phyloP scores from a whole-genome alignment of 345 rosid genomes.

The Anacardium occidentale region DNA sequence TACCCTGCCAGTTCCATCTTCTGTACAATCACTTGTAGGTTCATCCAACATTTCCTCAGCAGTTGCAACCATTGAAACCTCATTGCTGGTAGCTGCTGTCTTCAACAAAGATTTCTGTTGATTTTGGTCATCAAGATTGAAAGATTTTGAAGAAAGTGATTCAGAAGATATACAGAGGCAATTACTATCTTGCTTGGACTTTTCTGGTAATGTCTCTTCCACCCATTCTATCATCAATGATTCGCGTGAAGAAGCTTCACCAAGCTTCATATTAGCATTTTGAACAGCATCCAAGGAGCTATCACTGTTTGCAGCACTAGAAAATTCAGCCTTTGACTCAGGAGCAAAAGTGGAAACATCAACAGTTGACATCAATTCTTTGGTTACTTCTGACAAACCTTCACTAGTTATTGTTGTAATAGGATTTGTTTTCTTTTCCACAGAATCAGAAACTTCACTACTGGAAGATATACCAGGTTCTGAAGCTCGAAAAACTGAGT shows the following conservation, averaged over 20 bases:
- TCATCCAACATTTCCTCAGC: conserved; percentile 32
- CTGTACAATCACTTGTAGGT: conserved; percentile 23
- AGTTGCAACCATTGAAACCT: conserved; percentile 29
- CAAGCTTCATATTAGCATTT: conserved; percentile 14
- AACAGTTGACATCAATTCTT: conserved; percentile 26
- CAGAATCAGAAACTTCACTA: conserved; percentile 31
- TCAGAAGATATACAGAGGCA: conserved; percentile 33
- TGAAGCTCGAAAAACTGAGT: conserved; percentile 19
- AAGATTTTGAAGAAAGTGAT: conserved; percentile 23
- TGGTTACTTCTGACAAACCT: conserved; percentile 21
- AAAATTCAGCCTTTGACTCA: conserved; percentile 34
- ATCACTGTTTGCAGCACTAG: conserved; percentile 24
- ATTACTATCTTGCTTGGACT: conserved; percentile 28
- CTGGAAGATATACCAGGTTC: conserved; percentile 36
- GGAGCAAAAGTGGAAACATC: conserved; percentile 25
- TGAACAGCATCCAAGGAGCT: conserved; percentile 3
- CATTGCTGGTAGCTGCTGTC: conserved; percentile 20
- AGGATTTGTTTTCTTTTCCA: conserved; percentile 30
- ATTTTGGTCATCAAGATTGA: conserved; percentile 19
- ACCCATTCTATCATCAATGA: conserved; percentile 14
- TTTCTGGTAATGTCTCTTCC: conserved; percentile 19
- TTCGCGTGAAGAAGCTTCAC: conserved; percentile 28
- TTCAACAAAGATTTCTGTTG: conserved; percentile 27
- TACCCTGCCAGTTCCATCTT: conserved; percentile 24
- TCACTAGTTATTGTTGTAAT: conserved; percentile 12